Evolutionary conservation across 2,329 filamentous ascomycete species (phyloP), one percentile per base, ranked within the genome.

Genomic region (Trichoderma afroharzianum): DNA sequence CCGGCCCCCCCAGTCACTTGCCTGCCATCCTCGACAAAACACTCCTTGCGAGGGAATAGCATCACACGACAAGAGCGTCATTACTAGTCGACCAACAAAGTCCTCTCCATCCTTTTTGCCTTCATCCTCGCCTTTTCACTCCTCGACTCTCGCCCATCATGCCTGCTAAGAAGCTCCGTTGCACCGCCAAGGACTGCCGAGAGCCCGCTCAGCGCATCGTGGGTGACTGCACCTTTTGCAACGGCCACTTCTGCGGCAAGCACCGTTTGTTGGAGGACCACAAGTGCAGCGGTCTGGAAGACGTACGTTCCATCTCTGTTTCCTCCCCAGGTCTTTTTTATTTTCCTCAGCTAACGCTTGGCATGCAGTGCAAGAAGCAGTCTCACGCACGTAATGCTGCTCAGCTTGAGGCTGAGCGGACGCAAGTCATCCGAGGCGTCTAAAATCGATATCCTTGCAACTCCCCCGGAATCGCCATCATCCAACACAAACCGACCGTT

Each of bases 151-250:
- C 70, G 59, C 74, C 79, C 68, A 83, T 68, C 75, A 91, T 90
- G 88, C 88, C 91, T 36, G 33, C 33, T 74, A 93, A 92, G 85
- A 94, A 93, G 87, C 90, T 92, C 76, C 91, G 93, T 77, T 98
- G 96, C 87, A 92, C 88, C 75, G 94, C 93, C 85, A 95, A 95
- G 83, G 91, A 94, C 76, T 98, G 96, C 90, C 93, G 90, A 80
- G 91, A 94, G 77, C 88, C 89, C 33, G 95, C 94, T 18, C 95
- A 98, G 82, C 92, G 93, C 75, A 98, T 99, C 78, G 93, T 98
- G 72, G 96, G 96, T 69, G 95, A 98, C 85, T 99, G 96, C 84
- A 92, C 91, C 73, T 98, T 98, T 86, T 99, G 96, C 85, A 87
- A 92, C 70, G 94, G 95, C 59, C 93, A 97, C 81, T 98, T 93